Evolutionary conservation across 768 basidiomycete genomes (phyloP).

Genomic region (Leccinum aurantiacum): DNA sequence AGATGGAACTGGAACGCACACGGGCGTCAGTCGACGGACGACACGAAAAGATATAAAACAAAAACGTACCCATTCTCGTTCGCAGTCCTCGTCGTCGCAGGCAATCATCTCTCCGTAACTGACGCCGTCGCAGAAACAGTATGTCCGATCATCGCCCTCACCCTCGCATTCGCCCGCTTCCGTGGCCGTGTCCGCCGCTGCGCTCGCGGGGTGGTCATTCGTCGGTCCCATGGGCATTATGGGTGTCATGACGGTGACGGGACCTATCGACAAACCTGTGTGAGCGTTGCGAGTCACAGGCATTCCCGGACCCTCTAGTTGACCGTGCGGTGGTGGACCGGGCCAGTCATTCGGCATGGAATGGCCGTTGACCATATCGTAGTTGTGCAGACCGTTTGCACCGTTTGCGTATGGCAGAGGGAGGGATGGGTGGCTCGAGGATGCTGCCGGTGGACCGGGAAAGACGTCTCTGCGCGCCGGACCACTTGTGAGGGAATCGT

Average conservation of each 20-base stretch:
- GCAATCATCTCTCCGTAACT: constrained; percentile 96
- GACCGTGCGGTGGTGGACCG: constrained; percentile 48
- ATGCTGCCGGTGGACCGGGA: constrained; percentile 51
- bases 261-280: constrained; percentile 22
- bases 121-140: constrained; percentile 82
- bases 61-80: constrained; percentile 81
- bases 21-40: constrained; percentile 2
- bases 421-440: constrained; percentile 53
- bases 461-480: constrained; percentile 42
- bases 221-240: constrained; percentile 26
- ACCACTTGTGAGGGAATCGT: constrained; percentile 44
- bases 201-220: constrained; percentile 36
- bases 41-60: background rate
- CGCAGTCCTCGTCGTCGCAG: constrained; percentile 80
- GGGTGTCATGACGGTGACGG: constrained; percentile 26
- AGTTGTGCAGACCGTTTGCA: constrained; percentile 39
- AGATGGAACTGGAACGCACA: constrained; percentile 67
- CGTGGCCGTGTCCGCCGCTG: constrained; percentile 40
- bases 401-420: constrained; percentile 42
- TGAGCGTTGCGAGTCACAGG: constrained; percentile 53
- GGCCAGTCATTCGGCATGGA: constrained; percentile 48
- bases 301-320: constrained; percentile 78
- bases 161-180: constrained; percentile 55
- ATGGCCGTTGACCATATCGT: constrained; percentile 39
- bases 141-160: constrained; percentile 58